These are phyloP conservation scores for Nissolia schottii DNA, from an alignment of 306 rosid species.

Conservation along the genomic window DNA sequence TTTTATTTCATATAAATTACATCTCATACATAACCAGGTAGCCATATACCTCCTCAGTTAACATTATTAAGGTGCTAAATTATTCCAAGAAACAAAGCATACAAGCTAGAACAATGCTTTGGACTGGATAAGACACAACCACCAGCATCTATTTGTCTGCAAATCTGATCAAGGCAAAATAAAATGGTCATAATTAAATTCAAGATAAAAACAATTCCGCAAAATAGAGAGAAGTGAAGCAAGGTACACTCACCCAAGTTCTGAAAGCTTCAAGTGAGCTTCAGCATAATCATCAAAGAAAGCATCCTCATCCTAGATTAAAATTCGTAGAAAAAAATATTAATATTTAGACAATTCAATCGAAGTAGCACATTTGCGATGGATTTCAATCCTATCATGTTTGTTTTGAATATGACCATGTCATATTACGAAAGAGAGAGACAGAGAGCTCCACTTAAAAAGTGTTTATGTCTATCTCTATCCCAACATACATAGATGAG, in stretches of 20 bases:
- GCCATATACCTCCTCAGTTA: background rate
- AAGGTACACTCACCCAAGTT: constrained; percentile 42
- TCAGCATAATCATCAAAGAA: constrained; percentile 47
- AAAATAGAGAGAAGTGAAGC: background rate
- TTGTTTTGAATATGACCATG: background rate
- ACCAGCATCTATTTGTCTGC: background rate
- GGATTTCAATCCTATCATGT: no score
- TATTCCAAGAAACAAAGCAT: background rate
- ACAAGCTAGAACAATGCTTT: background rate
- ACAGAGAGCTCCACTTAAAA: no score
- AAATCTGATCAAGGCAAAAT: constrained; percentile 1
- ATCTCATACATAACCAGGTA: background rate
- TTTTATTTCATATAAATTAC: background rate
- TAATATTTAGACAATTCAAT: background rate
- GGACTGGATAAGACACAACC: background rate
- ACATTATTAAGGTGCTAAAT: background rate
- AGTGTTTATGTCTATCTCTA: no score
- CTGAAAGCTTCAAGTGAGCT: constrained; percentile 52
- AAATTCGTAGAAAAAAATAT: background rate
- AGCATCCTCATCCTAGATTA: constrained; percentile 40
- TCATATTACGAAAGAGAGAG: no score
- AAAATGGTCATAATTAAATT: background rate
- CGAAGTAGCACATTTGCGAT: background rate
- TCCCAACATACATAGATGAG: no score
- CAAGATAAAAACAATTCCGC: background rate